phyloP scores from a whole-genome alignment of 768 basidiomycete genomes.

The Chalciporus sphaerocephalus region DNA sequence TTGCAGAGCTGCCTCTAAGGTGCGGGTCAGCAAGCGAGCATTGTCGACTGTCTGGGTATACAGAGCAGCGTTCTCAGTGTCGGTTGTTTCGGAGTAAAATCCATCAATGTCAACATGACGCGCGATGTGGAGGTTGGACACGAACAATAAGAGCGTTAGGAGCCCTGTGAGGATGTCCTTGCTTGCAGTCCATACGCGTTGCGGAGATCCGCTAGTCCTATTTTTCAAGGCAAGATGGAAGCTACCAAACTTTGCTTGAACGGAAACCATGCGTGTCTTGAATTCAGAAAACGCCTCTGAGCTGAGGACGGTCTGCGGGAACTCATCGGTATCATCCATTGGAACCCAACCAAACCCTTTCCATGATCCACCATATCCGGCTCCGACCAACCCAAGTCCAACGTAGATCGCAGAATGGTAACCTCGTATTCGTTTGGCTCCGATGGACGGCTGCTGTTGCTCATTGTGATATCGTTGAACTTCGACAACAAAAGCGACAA shows the following conservation, averaged over 20 bases:
- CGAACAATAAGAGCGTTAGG: slow-evolving; percentile 52
- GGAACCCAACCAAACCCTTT: slow-evolving; percentile 82
- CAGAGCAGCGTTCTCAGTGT: slow-evolving; percentile 40
- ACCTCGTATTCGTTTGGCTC: slow-evolving; percentile 55
- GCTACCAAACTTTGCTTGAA: slow-evolving; percentile 48
- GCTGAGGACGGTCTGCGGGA: slow-evolving; percentile 45
- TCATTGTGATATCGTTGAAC: slow-evolving; percentile 54
- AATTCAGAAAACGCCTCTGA: slow-evolving; percentile 54
- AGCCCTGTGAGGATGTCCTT: slow-evolving; percentile 53
- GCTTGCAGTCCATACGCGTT: slow-evolving; percentile 34
- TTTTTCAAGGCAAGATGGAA: slow-evolving; percentile 25
- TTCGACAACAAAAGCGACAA: slow-evolving; percentile 63
- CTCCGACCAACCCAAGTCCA: slow-evolving; percentile 77
- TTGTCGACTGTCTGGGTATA: slow-evolving; percentile 66
- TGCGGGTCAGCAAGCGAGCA: slow-evolving; percentile 63
- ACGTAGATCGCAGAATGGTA: slow-evolving; percentile 58
- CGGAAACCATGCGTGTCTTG: slow-evolving; percentile 39
- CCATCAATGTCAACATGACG: slow-evolving; percentile 82
- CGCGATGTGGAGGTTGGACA: slow-evolving; percentile 73
- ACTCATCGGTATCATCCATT: slow-evolving; percentile 44
- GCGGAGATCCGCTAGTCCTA: slow-evolving; percentile 19
- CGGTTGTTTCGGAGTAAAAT: slow-evolving; percentile 46
- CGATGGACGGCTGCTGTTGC: slow-evolving; percentile 18
- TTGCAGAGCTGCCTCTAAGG: slow-evolving; percentile 66
- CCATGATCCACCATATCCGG: slow-evolving; percentile 72